Conservation (phyloP, 441 rosid genomes). For the Macaranga tanarius region DNA sequence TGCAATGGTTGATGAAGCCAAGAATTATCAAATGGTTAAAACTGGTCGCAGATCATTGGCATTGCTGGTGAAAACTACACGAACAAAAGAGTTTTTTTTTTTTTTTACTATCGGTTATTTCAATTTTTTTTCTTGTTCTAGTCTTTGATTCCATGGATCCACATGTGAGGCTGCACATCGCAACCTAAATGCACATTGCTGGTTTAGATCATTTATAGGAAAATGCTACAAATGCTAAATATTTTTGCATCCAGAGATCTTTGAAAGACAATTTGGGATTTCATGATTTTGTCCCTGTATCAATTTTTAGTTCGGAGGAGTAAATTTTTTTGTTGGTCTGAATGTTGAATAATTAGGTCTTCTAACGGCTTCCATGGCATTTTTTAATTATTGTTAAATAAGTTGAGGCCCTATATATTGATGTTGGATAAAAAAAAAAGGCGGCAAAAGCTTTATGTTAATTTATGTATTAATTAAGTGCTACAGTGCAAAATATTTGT, state of each 20-base stretch:
- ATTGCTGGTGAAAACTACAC: conserved; percentile 25
- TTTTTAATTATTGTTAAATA: too few relatives aligned
- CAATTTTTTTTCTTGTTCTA: background rate
- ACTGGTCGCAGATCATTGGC: conserved; percentile 16
- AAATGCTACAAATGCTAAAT: conserved; percentile 1
- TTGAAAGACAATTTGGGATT: background rate
- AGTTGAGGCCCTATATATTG: too few relatives aligned
- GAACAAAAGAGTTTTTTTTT: background rate
- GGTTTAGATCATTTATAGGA: conserved; percentile 12
- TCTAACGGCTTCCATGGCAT: too few relatives aligned
- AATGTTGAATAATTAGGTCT: too few relatives aligned
- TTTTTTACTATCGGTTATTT: background rate
- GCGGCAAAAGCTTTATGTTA: too few relatives aligned
- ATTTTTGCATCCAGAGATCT: background rate
- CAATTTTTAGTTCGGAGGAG: background rate
- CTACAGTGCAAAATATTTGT: too few relatives aligned
- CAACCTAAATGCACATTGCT: background rate
- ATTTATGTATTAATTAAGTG: too few relatives aligned
- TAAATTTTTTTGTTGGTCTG: background rate
- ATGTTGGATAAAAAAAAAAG: too few relatives aligned
- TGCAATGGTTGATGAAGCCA: conserved; percentile 23
- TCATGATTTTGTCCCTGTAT: conserved; percentile 16
- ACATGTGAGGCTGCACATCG: conserved; percentile 15
- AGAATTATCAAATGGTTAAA: conserved; percentile 11
- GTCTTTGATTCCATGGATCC: conserved; percentile 9